Evolutionary conservation across 305 asterid genomes (phyloP).

Genomic region (Fraxinus baroniana): DNA sequence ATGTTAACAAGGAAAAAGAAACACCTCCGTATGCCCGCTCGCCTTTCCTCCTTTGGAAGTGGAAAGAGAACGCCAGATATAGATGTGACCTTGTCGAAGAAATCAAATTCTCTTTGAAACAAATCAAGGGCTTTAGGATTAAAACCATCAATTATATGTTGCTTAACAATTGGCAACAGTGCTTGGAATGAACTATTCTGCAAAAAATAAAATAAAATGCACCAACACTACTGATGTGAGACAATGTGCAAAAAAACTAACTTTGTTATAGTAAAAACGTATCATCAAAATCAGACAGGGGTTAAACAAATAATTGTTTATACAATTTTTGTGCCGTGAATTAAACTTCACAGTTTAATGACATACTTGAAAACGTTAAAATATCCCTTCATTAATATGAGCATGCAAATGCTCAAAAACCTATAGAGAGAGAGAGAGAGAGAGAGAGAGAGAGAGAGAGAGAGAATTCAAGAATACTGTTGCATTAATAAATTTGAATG

Average conservation of each 20-base stretch:
- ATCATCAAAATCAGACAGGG: background rate
- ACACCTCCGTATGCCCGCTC: slow-evolving; percentile 96
- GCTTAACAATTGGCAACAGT: slow-evolving; percentile 80
- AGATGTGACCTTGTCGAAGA: slow-evolving; percentile 98
- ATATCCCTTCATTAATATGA: background rate
- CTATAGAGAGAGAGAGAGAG: background rate
- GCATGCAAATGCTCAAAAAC: background rate
- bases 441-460: background rate
- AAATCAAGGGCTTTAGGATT: slow-evolving; percentile 70
- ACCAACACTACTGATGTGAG: slow-evolving; percentile 4
- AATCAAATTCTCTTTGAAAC: slow-evolving; percentile 87
- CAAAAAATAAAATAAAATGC: slow-evolving; percentile 17
- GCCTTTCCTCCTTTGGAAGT: slow-evolving; percentile 90
- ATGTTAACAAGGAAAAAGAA: slow-evolving; percentile 16
- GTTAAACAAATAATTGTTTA: background rate
- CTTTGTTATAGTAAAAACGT: background rate
- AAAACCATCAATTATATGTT: slow-evolving; percentile 84
- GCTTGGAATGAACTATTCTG: slow-evolving; percentile 75
- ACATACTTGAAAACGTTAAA: background rate
- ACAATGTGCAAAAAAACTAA: slow-evolving; percentile 19
- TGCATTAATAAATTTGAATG: background rate
- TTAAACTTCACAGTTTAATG: background rate
- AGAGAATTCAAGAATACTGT: background rate
- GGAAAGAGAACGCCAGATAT: slow-evolving; percentile 95
- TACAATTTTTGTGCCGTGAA: background rate